Base-by-base conservation (phyloP, 179 eudicot species). In the Silene noctiflora region DNA sequence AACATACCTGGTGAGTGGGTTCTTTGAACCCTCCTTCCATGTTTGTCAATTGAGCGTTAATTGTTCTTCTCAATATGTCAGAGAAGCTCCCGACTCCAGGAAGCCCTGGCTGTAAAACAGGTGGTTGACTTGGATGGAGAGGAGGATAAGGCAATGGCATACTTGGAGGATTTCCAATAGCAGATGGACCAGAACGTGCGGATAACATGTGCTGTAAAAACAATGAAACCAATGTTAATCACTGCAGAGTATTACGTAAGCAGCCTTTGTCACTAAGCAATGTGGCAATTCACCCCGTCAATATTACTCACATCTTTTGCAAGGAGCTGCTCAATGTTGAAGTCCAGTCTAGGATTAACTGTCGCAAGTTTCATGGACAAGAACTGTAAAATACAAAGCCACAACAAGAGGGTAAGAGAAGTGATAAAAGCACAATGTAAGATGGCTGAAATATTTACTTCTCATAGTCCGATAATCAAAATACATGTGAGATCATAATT, bases 331-430 rank as follows among this genome's bases (percentile, higher is more conserved):
- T 93, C 98, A n/a, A 91, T 83, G 79, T 87, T 84, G 66, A 89
- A 85, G 82, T 96, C 94, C 83, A 96, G 73, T 51, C 91, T 75
- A 69, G 98, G 99, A 84, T 93, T 91, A 46, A 96, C 99, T 29
- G 99, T 90, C 20, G 99, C 90, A 59, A 96, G 96, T 85, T 96
- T 96, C 99, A 96, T 96, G 5, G 99, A 93, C 72, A 96, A 85
- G 81, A 96, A 96, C 99, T 95, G 95, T 80, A 80, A 77, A 65
- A 70, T 20, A 83, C 12, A 69, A 22, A 76, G 69, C 59, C 66
- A 58, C 46, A 7, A 61, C 6, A 73, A 31, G 53, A 4, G n/a
- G 22, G 69, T 66, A 35, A 69, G 64, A 70, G 35, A 58, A n/a
- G 62, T 19, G 14, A 27, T 42, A 19, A 42, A 72, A 39, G 33